Evolutionary conservation across 1,139 yeast genomes (phyloP).

Genomic region (Trichomonascaceae sp.): DNA sequence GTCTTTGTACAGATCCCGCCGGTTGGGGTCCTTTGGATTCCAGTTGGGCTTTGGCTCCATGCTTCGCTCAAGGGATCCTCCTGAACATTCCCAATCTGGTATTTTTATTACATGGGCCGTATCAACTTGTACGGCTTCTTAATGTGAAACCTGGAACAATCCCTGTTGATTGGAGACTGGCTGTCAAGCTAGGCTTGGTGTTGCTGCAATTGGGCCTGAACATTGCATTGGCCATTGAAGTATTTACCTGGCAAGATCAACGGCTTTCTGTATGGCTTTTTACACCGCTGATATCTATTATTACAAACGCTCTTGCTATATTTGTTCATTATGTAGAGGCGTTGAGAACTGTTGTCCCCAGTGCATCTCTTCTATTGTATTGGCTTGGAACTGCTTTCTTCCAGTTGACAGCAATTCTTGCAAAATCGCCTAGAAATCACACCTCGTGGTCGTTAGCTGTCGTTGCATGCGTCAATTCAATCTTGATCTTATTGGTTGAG

Average conservation of each 20-base stretch:
- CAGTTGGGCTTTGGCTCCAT: constrained; percentile 70
- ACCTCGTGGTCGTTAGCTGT: constrained; percentile 29
- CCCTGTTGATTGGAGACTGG: constrained; percentile 35
- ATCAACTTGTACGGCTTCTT: constrained; percentile 35
- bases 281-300: constrained; percentile 38
- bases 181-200: constrained; percentile 33
- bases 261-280: constrained; percentile 39
- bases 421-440: neutral
- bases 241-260: neutral
- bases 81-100: constrained; percentile 47
- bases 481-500: constrained; percentile 51
- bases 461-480: constrained; percentile 46
- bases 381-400: constrained; percentile 56
- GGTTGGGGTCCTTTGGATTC: constrained; percentile 68
- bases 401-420: neutral
- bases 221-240: constrained; percentile 24
- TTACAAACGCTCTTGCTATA: constrained; percentile 46
- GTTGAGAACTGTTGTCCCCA: constrained; percentile 55
- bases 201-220: constrained; percentile 39
- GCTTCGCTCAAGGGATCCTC: constrained; percentile 70
- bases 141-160: constrained; percentile 26
- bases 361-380: constrained; percentile 63
- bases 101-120: constrained; percentile 49
- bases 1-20: constrained; percentile 42
- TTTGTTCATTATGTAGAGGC: constrained; percentile 67